Conservation (phyloP, 768 basidiomycete species). For the Pleurotus citrinopileatus region DNA sequence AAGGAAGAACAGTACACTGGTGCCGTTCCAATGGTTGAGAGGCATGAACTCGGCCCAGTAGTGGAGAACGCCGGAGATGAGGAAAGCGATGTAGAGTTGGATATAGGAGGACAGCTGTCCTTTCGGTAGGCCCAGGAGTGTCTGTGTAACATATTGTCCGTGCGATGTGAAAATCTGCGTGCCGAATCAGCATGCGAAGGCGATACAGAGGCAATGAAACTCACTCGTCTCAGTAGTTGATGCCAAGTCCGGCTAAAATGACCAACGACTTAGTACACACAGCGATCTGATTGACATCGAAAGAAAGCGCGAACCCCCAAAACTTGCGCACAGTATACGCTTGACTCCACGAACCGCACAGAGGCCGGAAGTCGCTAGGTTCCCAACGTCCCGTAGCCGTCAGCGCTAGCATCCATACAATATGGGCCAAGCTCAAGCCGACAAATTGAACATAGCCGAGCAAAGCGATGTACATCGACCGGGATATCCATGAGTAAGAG, state of each 20-base stretch:
- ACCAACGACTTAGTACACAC: background rate
- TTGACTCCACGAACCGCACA: conserved; percentile 25
- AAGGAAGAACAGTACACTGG: conserved; percentile 23
- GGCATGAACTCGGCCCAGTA: conserved; percentile 20
- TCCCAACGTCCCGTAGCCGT: background rate
- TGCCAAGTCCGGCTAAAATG: conserved; percentile 27
- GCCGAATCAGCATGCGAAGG: background rate
- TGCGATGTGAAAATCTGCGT: conserved; percentile 14
- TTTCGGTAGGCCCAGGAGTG: conserved; percentile 18
- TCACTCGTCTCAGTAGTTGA: conserved; percentile 25
- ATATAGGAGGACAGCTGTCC: conserved; percentile 20
- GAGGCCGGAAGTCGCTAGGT: conserved; percentile 25
- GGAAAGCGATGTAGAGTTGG: conserved; percentile 29
- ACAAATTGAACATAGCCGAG: background rate
- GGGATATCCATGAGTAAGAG: background rate
- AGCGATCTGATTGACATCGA: background rate
- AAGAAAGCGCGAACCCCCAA: conserved; percentile 28
- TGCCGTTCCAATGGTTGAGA: conserved; percentile 6
- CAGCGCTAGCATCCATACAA: background rate
- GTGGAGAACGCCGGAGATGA: conserved; percentile 28
- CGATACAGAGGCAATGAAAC: background rate
- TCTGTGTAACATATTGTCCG: conserved; percentile 17
- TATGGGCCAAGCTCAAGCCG: background rate
- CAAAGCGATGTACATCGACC: background rate
- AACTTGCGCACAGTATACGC: conserved; percentile 28